phyloP scores from a whole-genome alignment of 305 asterid species.

The Ruellia speciosa region DNA sequence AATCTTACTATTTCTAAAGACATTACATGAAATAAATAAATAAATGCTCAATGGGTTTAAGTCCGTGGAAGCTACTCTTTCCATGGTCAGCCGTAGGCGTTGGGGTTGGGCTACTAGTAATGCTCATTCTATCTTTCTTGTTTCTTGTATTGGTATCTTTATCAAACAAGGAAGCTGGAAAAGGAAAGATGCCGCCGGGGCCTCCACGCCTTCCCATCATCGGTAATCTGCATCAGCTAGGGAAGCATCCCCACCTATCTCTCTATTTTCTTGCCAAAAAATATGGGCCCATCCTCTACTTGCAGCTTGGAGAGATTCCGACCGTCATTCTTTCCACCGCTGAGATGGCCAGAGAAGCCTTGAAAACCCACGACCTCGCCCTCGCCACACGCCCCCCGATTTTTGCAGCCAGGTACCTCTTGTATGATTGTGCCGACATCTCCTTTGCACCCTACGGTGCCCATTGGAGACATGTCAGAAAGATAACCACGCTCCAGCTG shows the following conservation, averaged over 20 bases:
- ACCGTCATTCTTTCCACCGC: slow-evolving; percentile 43
- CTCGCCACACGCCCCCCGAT: slow-evolving; percentile 41
- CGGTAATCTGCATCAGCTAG: slow-evolving; percentile 54
- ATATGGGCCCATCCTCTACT: slow-evolving; percentile 38
- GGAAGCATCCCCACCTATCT: slow-evolving; percentile 42
- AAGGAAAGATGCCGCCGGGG: slow-evolving; percentile 23
- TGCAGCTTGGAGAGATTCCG: slow-evolving; percentile 48
- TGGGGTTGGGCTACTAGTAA: too few relatives aligned
- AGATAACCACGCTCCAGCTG: slow-evolving; percentile 36
- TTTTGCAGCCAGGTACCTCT: slow-evolving; percentile 39
- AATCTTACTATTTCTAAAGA: too few relatives aligned
- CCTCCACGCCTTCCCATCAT: slow-evolving; percentile 50
- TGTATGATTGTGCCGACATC: slow-evolving; percentile 38
- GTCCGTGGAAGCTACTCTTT: too few relatives aligned
- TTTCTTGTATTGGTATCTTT: too few relatives aligned
- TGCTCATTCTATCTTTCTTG: too few relatives aligned
- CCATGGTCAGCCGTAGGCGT: too few relatives aligned
- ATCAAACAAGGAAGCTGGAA: too few relatives aligned
- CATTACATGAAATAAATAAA: too few relatives aligned
- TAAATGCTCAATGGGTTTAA: too few relatives aligned
- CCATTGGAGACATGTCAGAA: slow-evolving; percentile 43
- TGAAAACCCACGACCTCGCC: slow-evolving; percentile 40
- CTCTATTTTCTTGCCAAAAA: slow-evolving; percentile 32
- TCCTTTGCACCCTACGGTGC: slow-evolving; percentile 39
- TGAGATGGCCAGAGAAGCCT: slow-evolving; percentile 36